Evolutionary conservation across 768 basidiomycete genomes (phyloP), one percentile per base, ranked within the genome.

Genomic region (Amanita thiersii): DNA sequence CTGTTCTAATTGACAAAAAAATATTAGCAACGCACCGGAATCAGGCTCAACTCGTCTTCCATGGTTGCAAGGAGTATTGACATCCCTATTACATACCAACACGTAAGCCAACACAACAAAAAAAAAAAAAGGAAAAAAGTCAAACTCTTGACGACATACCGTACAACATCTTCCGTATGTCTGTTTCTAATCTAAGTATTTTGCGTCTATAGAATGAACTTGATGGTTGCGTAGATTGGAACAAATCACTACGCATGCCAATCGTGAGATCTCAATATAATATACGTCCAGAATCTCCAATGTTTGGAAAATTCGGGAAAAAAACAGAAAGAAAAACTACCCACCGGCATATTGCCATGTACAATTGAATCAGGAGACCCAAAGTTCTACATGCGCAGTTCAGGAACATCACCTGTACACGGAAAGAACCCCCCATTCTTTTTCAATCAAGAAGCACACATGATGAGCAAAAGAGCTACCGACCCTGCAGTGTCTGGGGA

Each of bases 401-500:
- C 35, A 72, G 46, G 51, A 74, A 72, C 12, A 70, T 29, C 7
- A 67, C 58, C 70, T 70, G 35, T 39, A 14, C 7, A 14, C 3
- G 6, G 21, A 32, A 4, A 7, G 37, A 38, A 11, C 18, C 12
- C 32, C 9, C 6, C 19, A 40, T 44, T 20, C 39, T 32, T 17
- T 14, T 12, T 20, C 7, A 20, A 14, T n/a, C n/a, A n/a, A n/a
- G n/a, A n/a, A n/a, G n/a, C n/a, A 15, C 15, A 35, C 9, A 17
- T 6, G 17, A 15, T 35, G 33, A 28, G 6, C 33, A 35, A 23
- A 14, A 25, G 11, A 28, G 7, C n/a, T 0, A 44, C 59, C 21
- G 50, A 71, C 70, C 38, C 70, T 57, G 50, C 67, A 66, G 47
- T 73, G 68, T 31, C 66, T 61, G 32, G 71, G 72, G 46, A 69